Percentiles rank a stretch among this genome's conserved stretches.
These are phyloP conservation scores for Cyclotella cryptica DNA, from an alignment of 108 stramenopile species.

Conservation along the genomic window DNA sequence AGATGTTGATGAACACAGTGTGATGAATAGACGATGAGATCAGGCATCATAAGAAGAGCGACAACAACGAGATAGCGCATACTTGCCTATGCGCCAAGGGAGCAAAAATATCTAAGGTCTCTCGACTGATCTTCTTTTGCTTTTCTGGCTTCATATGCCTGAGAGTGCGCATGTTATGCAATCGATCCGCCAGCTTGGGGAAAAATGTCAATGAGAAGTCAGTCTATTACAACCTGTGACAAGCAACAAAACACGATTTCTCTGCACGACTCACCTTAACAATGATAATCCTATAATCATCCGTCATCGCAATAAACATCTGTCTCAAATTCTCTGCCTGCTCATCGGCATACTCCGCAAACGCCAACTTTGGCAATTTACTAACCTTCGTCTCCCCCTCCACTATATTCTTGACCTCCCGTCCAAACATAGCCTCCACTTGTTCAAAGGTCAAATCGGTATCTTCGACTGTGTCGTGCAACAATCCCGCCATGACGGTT, in stretches of 20 bases:
- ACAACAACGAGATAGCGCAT: not conserved
- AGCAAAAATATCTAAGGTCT: slow-evolving; percentile 96
- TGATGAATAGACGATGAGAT: not conserved
- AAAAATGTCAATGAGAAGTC: too few relatives aligned
- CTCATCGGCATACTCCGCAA: slow-evolving; percentile 83
- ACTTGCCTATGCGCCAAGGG: slow-evolving; percentile 85
- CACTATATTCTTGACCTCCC: slow-evolving; percentile 86
- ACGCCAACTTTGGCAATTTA: slow-evolving; percentile 91
- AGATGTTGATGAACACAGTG: not conserved
- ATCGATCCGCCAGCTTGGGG: slow-evolving; percentile 85
- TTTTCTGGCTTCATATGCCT: slow-evolving; percentile 93
- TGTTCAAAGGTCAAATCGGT: slow-evolving; percentile 92
- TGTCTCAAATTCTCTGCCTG: slow-evolving; percentile 95
- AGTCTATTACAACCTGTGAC: too few relatives aligned
- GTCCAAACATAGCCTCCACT: slow-evolving; percentile 93
- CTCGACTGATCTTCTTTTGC: slow-evolving; percentile 90
- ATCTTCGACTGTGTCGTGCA: slow-evolving; percentile 98
- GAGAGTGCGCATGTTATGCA: slow-evolving; percentile 97
- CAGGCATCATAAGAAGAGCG: not conserved
- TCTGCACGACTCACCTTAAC: slow-evolving; percentile 55
- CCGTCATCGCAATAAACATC: slow-evolving; percentile 98
- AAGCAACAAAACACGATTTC: too few relatives aligned
- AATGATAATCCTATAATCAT: slow-evolving; percentile 95
- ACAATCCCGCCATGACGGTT: slow-evolving; percentile 92
- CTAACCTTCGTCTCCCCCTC: slow-evolving; percentile 96